Conservation (phyloP, 2,329 filamentous ascomycete species). For the Alternaria infectoria region DNA sequence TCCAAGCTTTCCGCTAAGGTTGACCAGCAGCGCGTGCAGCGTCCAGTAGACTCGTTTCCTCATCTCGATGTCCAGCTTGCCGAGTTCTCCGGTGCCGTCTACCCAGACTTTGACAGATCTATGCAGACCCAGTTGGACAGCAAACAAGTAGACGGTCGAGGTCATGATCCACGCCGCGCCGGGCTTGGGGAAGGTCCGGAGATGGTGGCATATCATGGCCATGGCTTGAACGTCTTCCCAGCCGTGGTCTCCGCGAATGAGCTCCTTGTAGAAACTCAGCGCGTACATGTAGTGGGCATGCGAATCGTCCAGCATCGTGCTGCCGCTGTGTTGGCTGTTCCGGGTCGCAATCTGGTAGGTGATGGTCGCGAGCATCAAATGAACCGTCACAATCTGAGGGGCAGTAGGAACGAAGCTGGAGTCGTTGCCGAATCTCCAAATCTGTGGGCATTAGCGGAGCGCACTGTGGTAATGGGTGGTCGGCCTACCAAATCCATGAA, state of each 20-base stretch:
- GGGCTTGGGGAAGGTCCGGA: slow-evolving; percentile 79
- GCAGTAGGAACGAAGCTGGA: slow-evolving; percentile 65
- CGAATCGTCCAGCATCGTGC: slow-evolving; percentile 64
- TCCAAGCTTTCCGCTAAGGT: slow-evolving; percentile 77
- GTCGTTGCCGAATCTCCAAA: slow-evolving; percentile 78
- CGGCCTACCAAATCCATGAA: slow-evolving; percentile 69
- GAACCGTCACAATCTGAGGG: slow-evolving; percentile 72
- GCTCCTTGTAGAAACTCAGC: slow-evolving; percentile 70
- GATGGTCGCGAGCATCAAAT: slow-evolving; percentile 81
- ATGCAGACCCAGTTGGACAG: slow-evolving; percentile 78
- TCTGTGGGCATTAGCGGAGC: slow-evolving; percentile 44
- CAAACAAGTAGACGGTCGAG: slow-evolving; percentile 69
- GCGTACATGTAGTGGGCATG: slow-evolving; percentile 82
- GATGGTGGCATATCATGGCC: slow-evolving; percentile 72
- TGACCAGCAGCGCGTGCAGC: slow-evolving; percentile 69
- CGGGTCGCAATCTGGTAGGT: slow-evolving; percentile 78
- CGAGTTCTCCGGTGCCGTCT: slow-evolving; percentile 50
- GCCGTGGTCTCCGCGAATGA: slow-evolving; percentile 66
- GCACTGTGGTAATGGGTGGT: neutral
- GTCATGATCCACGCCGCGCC: slow-evolving; percentile 74
- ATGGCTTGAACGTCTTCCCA: slow-evolving; percentile 75
- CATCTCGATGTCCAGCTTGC: slow-evolving; percentile 73
- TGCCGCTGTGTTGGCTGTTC: slow-evolving; percentile 58
- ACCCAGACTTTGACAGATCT: slow-evolving; percentile 69
- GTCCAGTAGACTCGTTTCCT: slow-evolving; percentile 81